phyloP scores from a whole-genome alignment of 768 basidiomycete genomes.

The Sarcodon sp. region DNA sequence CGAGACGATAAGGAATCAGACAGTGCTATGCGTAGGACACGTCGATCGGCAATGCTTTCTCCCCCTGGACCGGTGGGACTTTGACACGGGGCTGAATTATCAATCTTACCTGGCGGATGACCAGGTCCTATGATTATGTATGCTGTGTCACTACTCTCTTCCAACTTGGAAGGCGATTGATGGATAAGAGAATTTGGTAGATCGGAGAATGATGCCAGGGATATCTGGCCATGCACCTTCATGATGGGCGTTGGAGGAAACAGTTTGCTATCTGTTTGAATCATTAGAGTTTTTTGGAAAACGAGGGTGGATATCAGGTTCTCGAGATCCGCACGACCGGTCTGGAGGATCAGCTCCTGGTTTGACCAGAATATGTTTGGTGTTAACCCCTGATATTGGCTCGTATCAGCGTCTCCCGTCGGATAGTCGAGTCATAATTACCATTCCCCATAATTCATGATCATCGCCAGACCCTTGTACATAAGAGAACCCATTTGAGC shows the following conservation, averaged over 20 bases:
- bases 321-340: constrained; percentile 36
- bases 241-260: constrained; percentile 16
- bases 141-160: constrained; percentile 5
- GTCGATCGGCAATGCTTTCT: background rate
- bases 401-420: background rate
- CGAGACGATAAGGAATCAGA: constrained; percentile 14
- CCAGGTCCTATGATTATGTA: constrained; percentile 16
- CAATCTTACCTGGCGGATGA: background rate
- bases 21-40: constrained; percentile 8
- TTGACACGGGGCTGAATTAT: background rate
- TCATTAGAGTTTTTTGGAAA: too few species aligned
- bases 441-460: constrained; percentile 83
- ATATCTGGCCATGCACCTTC: constrained; percentile 26
- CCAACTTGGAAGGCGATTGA: background rate
- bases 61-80: background rate
- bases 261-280: too few species aligned
- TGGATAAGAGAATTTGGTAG: constrained; percentile 3
- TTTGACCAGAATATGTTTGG: constrained; percentile 63
- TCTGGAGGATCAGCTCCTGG: constrained; percentile 30
- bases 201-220: constrained; percentile 22
- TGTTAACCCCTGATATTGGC: constrained; percentile 48
- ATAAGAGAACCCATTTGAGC: constrained; percentile 64
- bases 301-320: constrained; percentile 22
- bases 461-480: constrained; percentile 95
- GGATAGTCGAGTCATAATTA: constrained; percentile 15